phyloP scores from a whole-genome alignment of 2,329 filamentous ascomycete genomes.

The Epichloe gansuensis region DNA sequence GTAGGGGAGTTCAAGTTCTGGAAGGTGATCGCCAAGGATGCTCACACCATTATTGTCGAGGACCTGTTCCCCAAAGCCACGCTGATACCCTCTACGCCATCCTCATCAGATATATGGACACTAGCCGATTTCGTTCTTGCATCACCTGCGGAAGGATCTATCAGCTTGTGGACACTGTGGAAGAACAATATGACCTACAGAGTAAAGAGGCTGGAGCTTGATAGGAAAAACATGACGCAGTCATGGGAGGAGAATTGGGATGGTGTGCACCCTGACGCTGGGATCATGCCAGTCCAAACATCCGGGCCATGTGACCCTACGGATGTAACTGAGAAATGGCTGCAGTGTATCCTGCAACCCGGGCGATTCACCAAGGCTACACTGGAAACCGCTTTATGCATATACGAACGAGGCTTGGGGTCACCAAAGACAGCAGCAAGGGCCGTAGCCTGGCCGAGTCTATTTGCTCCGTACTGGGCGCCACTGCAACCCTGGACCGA shows the following conservation, averaged over 20 bases:
- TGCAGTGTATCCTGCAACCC: constrained; percentile 70
- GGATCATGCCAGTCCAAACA: constrained; percentile 39
- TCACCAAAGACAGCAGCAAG: constrained; percentile 24
- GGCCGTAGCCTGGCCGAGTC: constrained; percentile 59
- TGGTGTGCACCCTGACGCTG: constrained; percentile 49
- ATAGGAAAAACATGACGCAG: constrained; percentile 47
- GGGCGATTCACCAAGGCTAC: constrained; percentile 70
- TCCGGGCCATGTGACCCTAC: constrained; percentile 52
- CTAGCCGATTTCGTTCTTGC: constrained; percentile 63
- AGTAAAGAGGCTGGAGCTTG: constrained; percentile 61
- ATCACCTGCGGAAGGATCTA: constrained; percentile 37
- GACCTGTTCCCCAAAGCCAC: constrained; percentile 53
- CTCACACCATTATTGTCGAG: constrained; percentile 50
- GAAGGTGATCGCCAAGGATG: constrained; percentile 54
- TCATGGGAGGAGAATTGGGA: constrained; percentile 62
- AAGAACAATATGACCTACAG: constrained; percentile 74
- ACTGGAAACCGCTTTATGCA: constrained; percentile 69
- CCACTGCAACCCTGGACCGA: constrained; percentile 54
- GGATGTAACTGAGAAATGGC: constrained; percentile 73
- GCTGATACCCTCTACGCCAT: constrained; percentile 57
- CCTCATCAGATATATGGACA: constrained; percentile 66
- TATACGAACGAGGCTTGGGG: constrained; percentile 58
- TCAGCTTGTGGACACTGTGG: constrained; percentile 67
- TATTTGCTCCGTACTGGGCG: constrained; percentile 59
- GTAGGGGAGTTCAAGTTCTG: constrained; percentile 93